Base-by-base conservation (phyloP, 179 eudicot species). In the Silene coronaria region DNA sequence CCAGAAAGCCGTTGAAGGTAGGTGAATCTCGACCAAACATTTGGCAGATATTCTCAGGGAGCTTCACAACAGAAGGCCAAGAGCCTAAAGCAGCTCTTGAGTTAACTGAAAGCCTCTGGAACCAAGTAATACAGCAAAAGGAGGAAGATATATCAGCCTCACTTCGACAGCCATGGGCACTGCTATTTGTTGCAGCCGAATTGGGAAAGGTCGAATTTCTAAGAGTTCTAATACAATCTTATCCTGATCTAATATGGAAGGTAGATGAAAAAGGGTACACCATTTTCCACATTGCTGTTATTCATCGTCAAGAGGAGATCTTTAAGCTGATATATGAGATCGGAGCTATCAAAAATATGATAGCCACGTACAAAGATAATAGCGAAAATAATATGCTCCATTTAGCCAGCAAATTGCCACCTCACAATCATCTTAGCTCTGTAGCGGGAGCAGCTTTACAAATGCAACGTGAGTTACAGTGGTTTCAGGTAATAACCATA, bases 211-310 rank as follows among this genome's bases (percentile, higher is more conserved):
- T 69, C 4, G 78, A 79, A 45, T 75, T 79, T 65, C 28, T 79
- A 12, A 61, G 16, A 4, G 26, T 62, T 5, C 55, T 79, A 19
- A 79, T 75, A 36, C 64, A 28, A 22, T 60, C 78, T 14, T 79
- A 76, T 22, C 87, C 87, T 42, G 84, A 84, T 1, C 70, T 81
- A 12, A 75, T 84, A 68, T 79, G 84, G 87, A 84, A 77, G 60
- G 76, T 75, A 23, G 84, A 84, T 71, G 80, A 78, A 45, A 70
- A 67, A 12, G 76, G 76, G 34, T 74, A 72, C 24, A 81, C 66
- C 59, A 81, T 84, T 13, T 84, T 84, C 69, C 75, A 80, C 62
- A 61, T 76, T 45, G 87, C 84, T 10, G 63, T 84, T n/a, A 77
- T 73, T 12, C 28, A 78, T 42, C 82, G 83, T 23, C 87, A 84